Base-by-base conservation (phyloP, 371 early-diverging fungal genomes). In the Mucor mucedo region DNA sequence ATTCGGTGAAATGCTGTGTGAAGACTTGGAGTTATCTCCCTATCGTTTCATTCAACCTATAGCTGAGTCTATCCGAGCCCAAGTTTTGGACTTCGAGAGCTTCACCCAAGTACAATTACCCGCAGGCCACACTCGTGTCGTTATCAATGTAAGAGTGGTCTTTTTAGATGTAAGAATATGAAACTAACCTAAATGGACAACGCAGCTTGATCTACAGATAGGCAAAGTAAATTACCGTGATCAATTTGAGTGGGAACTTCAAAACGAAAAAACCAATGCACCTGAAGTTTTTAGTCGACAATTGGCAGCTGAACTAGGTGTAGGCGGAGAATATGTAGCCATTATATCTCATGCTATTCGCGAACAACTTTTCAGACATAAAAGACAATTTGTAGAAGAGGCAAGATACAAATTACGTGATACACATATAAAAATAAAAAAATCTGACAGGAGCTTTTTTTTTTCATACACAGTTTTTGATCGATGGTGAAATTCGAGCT, bases 181-280 rank as follows among this genome's bases (percentile, higher is more conserved):
- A 4, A 1, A 47, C 8, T 35, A 54, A 21, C 21, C 54, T 54
- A 21, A 10, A n/a, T 21, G 21, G 39, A 35, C 21, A 21, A 35
- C 2, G 7, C 16, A 92, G 89, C 83, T 98, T 47, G 96, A 98
- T 77, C 62, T 98, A 41, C 88, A 93, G 63, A 89, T 95, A 9
- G 97, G 94, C 27, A 83, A 88, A 57, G 79, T 91, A 16, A 88
- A 93, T 64, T 75, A 96, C 32, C 83, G 90, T n/a, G 98, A 98
- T 75, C 89, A 89, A 29, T 91, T 98, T 70, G 95, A 96, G 71
- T 98, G 98, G 98, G 94, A 94, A 61, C 77, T 95, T 10, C 71
- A 73, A 21, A 76, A 71, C 45, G 85, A 85, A 27, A 63, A 84
- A n/a, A 84, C 86, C 9, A 76, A 78, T 68, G 76, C 78, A 11